Percentiles rank a stretch among this genome's conserved stretches.
These are phyloP conservation scores for Boletellus sp. DNA, from an alignment of 768 basidiomycete species.

Conservation along the genomic window DNA sequence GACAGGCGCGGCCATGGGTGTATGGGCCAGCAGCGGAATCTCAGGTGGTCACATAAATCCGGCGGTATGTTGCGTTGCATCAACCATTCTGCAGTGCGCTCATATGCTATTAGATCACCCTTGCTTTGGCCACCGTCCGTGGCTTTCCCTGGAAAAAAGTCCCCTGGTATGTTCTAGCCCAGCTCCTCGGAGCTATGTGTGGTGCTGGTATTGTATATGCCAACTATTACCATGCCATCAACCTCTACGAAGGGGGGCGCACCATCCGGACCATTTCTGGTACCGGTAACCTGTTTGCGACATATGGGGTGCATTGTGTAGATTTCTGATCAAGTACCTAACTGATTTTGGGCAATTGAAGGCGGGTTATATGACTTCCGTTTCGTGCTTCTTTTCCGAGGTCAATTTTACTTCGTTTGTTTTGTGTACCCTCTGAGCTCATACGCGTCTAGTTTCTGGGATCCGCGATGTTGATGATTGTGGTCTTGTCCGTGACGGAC, in stretches of 20 bases:
- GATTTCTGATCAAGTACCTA: background rate
- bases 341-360: slow-evolving; percentile 22
- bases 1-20: slow-evolving; percentile 56
- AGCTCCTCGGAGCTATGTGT: slow-evolving; percentile 56
- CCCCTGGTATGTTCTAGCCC: slow-evolving; percentile 61
- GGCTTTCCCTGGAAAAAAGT: slow-evolving; percentile 81
- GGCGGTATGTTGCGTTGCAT: slow-evolving; percentile 40
- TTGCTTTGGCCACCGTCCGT: slow-evolving; percentile 64
- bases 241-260: slow-evolving; percentile 55
- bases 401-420: slow-evolving; percentile 20
- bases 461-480: slow-evolving; percentile 51
- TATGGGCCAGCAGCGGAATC: slow-evolving; percentile 62
- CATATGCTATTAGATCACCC: slow-evolving; percentile 50
- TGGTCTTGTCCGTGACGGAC: slow-evolving; percentile 52
- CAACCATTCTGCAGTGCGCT: background rate
- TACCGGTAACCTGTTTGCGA: slow-evolving; percentile 57
- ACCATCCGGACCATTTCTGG: slow-evolving; percentile 50
- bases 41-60: slow-evolving; percentile 79
- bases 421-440: background rate
- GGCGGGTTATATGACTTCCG: slow-evolving; percentile 42
- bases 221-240: slow-evolving; percentile 68
- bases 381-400: slow-evolving; percentile 47
- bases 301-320: slow-evolving; percentile 48
- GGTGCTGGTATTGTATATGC: slow-evolving; percentile 61
- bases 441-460: slow-evolving; percentile 46